Evolutionary conservation across 768 basidiomycete species (phyloP).

Genomic region (Amanita polypyramis): DNA sequence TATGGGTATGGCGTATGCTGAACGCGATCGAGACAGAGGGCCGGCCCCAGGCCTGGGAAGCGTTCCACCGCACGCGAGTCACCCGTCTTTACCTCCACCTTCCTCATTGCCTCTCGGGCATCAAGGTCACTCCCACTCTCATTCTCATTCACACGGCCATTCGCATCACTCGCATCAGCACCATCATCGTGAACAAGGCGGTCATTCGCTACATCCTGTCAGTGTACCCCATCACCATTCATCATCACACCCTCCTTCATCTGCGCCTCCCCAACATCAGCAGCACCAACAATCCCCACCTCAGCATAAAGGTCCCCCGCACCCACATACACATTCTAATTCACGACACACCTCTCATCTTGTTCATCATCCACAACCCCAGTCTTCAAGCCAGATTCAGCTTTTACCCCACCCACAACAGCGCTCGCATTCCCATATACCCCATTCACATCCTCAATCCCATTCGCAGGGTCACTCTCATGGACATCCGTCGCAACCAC

Average conservation of each 20-base stretch:
- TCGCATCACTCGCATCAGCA: constrained; percentile 4
- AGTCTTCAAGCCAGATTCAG: constrained; percentile 6
- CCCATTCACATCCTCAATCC: background rate
- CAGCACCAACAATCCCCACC: background rate
- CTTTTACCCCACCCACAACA: constrained; percentile 5
- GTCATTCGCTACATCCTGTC: constrained; percentile 2
- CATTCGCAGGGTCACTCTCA: constrained; percentile 1
- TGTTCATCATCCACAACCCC: constrained; percentile 6
- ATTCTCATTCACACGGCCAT: constrained; percentile 4
- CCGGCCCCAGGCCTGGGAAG: background rate
- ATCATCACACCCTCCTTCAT: background rate
- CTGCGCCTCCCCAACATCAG: background rate
- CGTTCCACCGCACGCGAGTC: background rate
- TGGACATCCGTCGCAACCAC: constrained; percentile 4
- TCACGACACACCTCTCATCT: constrained; percentile 3
- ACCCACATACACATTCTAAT: background rate
- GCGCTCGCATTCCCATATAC: background rate
- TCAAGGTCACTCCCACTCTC: constrained; percentile 4
- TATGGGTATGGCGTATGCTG: constrained; percentile 6
- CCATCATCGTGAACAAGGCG: constrained; percentile 6
- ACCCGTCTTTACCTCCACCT: constrained; percentile 1
- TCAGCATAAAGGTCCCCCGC: constrained; percentile 1
- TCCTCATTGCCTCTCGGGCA: background rate
- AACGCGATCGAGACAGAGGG: constrained; percentile 4
- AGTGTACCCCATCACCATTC: constrained; percentile 5